Evolutionary conservation across 2,329 filamentous ascomycete species (phyloP).

Genomic region (Fusarium pseudograminearum): DNA sequence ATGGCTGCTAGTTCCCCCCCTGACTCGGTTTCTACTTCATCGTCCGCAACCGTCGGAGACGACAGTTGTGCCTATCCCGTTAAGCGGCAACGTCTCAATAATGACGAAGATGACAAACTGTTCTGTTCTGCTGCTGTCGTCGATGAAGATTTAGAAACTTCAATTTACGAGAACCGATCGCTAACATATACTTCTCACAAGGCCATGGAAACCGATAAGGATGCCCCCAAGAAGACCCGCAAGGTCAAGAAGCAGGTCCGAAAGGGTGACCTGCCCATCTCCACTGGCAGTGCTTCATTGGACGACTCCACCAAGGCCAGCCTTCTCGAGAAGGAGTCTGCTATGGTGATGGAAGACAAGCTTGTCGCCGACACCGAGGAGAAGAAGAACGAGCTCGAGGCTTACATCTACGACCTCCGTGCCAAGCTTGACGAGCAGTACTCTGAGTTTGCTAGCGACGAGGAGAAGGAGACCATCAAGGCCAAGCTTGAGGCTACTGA

Average conservation of each 20-base stretch:
- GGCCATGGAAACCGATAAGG: constrained; percentile 88
- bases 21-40: constrained; percentile 22
- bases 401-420: constrained; percentile 95
- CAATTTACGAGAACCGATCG: constrained; percentile 21
- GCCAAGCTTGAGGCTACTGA: constrained; percentile 85
- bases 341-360: constrained; percentile 99
- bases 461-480: constrained; percentile 90
- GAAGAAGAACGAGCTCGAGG: constrained; percentile 99
- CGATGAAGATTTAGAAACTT: constrained; percentile 10
- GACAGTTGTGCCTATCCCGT: constrained; percentile 22
- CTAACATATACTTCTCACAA: constrained; percentile 54
- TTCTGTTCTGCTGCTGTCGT: constrained; percentile 11
- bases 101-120: background rate
- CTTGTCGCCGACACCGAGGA: constrained; percentile 97
- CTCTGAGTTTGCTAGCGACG: constrained; percentile 86
- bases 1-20: constrained; percentile 5
- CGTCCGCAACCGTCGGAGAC: constrained; percentile 36
- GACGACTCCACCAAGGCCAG: constrained; percentile 75
- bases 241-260: constrained; percentile 99
- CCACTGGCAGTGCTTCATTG: constrained; percentile 83
- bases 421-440: constrained; percentile 96
- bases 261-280: constrained; percentile 93
- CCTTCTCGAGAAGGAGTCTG: constrained; percentile 83
- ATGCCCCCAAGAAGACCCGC: constrained; percentile 84
- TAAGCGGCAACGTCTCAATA: constrained; percentile 41